Evolutionary conservation across 306 rosid species (phyloP).

Genomic region (Vigna mungo): DNA sequence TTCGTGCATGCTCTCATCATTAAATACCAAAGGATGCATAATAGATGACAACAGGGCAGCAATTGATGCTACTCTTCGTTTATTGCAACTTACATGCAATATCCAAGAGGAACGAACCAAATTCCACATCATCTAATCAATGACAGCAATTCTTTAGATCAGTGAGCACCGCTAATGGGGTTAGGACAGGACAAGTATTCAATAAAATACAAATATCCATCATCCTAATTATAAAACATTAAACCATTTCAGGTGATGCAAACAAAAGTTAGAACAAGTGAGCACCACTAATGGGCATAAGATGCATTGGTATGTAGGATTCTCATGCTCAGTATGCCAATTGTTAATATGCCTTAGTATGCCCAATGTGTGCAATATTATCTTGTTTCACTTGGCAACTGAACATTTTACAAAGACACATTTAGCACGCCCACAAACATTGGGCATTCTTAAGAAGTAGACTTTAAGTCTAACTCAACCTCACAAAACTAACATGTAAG

Average conservation of each 20-base stretch:
- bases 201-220: constrained; percentile 35
- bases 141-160: constrained; percentile 39
- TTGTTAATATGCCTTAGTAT: neutral
- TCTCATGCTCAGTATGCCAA: constrained; percentile 10
- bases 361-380: neutral
- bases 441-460: neutral
- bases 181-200: constrained; percentile 4
- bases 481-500: no score
- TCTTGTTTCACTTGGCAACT: constrained; percentile 20
- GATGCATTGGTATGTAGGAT: constrained; percentile 16
- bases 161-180: constrained; percentile 22
- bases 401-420: constrained; percentile 10
- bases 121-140: constrained; percentile 85
- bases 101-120: constrained; percentile 94
- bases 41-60: constrained; percentile 95
- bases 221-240: constrained; percentile 20
- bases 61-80: constrained; percentile 91
- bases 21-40: constrained; percentile 80
- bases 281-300: neutral
- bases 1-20: constrained; percentile 82
- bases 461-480: no score
- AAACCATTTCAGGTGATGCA: neutral
- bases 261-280: neutral
- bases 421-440: constrained; percentile 1
- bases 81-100: constrained; percentile 90